phyloP scores from a whole-genome alignment of 225 moss, liverwort and hornwort genomes.

The Asterella californica region DNA sequence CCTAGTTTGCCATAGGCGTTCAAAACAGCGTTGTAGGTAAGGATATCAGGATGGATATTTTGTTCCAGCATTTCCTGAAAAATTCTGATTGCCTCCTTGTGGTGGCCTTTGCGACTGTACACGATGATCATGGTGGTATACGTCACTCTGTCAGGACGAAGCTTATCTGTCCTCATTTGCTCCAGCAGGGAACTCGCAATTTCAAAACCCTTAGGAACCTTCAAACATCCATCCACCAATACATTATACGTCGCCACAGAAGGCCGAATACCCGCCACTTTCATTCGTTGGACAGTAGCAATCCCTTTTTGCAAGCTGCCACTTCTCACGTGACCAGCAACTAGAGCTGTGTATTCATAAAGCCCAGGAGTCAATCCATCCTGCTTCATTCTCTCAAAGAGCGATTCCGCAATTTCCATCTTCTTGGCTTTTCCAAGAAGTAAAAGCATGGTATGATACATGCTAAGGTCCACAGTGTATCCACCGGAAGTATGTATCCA shows the following conservation, averaged over 20 bases:
- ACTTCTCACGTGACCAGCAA: constrained; percentile 74
- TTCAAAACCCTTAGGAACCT: constrained; percentile 71
- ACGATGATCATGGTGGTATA: constrained; percentile 75
- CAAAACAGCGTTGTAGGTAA: constrained; percentile 69
- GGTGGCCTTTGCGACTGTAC: constrained; percentile 81
- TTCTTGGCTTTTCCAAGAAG: constrained; percentile 81
- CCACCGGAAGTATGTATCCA: constrained; percentile 71
- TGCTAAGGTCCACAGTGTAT: constrained; percentile 53
- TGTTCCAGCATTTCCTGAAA: constrained; percentile 70
- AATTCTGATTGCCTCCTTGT: constrained; percentile 58
- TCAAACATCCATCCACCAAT: constrained; percentile 82
- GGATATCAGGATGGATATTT: constrained; percentile 64
- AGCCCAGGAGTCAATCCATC: constrained; percentile 56
- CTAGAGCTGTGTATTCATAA: constrained; percentile 70
- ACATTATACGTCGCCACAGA: constrained; percentile 71
- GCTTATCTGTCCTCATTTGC: constrained; percentile 72
- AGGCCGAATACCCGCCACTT: constrained; percentile 62
- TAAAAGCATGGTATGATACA: constrained; percentile 75
- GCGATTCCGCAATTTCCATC: constrained; percentile 79
- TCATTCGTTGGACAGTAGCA: constrained; percentile 60
- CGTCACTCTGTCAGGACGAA: constrained; percentile 76
- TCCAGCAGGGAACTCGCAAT: constrained; percentile 65
- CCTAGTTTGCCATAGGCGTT: constrained; percentile 90
- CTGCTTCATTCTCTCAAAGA: constrained; percentile 68
- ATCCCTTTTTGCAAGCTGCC: constrained; percentile 73